A percentile compares a stretch with the other conserved stretches of the same genome.
Conservation (phyloP, 805 yeast species). For the Suhomyces kilbournensis region DNA sequence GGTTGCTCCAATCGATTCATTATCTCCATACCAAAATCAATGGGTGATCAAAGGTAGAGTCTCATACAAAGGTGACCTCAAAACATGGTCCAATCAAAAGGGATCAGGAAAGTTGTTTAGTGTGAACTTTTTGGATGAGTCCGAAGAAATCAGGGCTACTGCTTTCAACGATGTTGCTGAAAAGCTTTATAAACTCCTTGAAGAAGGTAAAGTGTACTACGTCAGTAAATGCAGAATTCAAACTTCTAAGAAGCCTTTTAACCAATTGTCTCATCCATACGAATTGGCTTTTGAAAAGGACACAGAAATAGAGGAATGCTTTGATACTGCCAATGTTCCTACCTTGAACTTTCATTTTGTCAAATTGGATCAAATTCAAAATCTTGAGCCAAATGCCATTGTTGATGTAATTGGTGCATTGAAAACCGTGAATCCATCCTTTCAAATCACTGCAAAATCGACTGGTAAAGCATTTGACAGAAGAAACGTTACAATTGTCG, state of each 20-base stretch:
- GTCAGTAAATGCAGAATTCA: slow-evolving; percentile 78
- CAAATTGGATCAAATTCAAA: slow-evolving; percentile 62
- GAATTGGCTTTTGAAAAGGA: slow-evolving; percentile 82
- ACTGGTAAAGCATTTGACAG: slow-evolving; percentile 92
- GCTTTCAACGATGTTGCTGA: slow-evolving; percentile 89
- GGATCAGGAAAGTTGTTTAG: slow-evolving; percentile 91
- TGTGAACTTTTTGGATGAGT: slow-evolving; percentile 85
- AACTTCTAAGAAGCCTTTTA: slow-evolving; percentile 81
- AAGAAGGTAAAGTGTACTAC: slow-evolving; percentile 88
- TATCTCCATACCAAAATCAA: slow-evolving; percentile 84
- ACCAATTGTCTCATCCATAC: slow-evolving; percentile 81
- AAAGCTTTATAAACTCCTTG: slow-evolving; percentile 66
- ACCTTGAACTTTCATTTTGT: slow-evolving; percentile 73
- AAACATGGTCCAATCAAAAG: slow-evolving; percentile 80
- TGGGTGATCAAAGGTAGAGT: slow-evolving; percentile 96
- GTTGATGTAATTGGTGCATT: slow-evolving; percentile 88
- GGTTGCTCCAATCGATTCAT: slow-evolving; percentile 73
- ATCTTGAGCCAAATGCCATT: slow-evolving; percentile 64
- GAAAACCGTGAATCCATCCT: slow-evolving; percentile 69
- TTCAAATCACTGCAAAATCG: slow-evolving; percentile 77
- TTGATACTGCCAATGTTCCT: slow-evolving; percentile 65
- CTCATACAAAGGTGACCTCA: slow-evolving; percentile 79
- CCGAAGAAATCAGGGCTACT: slow-evolving; percentile 94
- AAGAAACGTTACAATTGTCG: slow-evolving; percentile 85
- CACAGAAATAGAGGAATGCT: slow-evolving; percentile 67